phyloP scores from a whole-genome alignment of 2,329 filamentous ascomycete genomes.

The Didymella segeticola region DNA sequence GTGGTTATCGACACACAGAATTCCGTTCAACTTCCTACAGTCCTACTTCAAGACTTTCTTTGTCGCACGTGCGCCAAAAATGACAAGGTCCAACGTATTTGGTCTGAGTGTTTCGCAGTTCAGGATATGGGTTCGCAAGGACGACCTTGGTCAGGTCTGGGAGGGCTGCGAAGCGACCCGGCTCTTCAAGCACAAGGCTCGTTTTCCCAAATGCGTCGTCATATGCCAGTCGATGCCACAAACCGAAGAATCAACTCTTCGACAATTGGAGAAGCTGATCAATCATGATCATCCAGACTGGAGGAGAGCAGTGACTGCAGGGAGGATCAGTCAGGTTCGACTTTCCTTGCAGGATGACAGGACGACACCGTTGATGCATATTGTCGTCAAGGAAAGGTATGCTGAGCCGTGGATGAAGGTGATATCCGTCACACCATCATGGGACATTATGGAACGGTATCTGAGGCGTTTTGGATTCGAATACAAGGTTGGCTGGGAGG shows the following conservation, averaged over 20 bases:
- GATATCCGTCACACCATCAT: not conserved
- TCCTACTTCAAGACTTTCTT: conserved; percentile 34
- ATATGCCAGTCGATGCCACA: not conserved
- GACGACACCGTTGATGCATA: not conserved
- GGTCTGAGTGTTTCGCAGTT: conserved; percentile 12
- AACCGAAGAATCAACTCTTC: not conserved
- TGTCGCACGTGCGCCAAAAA: conserved; percentile 11
- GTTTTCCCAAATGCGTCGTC: conserved; percentile 26
- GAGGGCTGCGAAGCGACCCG: conserved; percentile 14
- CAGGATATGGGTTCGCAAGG: conserved; percentile 19
- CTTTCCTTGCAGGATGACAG: not conserved
- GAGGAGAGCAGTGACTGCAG: conserved; percentile 15
- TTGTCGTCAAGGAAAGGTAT: conserved; percentile 28
- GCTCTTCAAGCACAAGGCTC: conserved; percentile 26
- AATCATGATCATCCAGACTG: conserved; percentile 23
- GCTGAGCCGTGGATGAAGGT: conserved; percentile 28
- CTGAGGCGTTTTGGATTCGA: conserved; percentile 8
- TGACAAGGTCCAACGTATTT: not conserved
- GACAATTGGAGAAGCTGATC: conserved; percentile 19
- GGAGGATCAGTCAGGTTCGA: conserved; percentile 23
- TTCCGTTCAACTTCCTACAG: conserved; percentile 24
- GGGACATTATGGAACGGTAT: not conserved
- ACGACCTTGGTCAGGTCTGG: conserved; percentile 3
- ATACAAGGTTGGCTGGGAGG: not conserved
- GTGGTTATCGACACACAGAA: conserved; percentile 31